Evolutionary conservation across 108 stramenopile species (phyloP), one percentile per base, ranked within the genome.

Genomic region (Hondaea fermentalgiana): DNA sequence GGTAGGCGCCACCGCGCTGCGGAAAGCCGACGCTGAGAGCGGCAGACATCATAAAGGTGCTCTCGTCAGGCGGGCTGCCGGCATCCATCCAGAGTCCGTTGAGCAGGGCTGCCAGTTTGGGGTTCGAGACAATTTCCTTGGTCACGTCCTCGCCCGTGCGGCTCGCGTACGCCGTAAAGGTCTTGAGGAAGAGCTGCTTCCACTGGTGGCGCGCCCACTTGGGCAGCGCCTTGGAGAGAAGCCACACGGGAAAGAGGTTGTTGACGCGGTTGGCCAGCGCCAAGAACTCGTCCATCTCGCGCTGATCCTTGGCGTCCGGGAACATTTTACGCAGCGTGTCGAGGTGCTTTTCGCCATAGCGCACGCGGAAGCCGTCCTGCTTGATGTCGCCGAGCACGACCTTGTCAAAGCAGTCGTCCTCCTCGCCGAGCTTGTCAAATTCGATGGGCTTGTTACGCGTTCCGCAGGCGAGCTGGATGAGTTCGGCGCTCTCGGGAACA

Each of bases 401-500:
- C 44, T 93, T 93, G 47, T 93, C 92, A 16, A 92, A 88, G 72
- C 91, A 90, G 58, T 91, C 92, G 57, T 94, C 91, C 21, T 60
- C 88, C 42, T 72, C 53, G 72, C 91, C 91, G 45, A 93, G 51
- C 49, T 91, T 90, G 76, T 60, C 71, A 87, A 92, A 94, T 57
- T 91, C 90, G 71, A 92, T 51, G 43, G 90, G 89, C 16, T 89
- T 90, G 45, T 93, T 47, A 45, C 93, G 60, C 69, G 88, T 49
- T 90, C 23, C 60, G 58, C 45, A 72, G 72, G 89, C 44, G 71
- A 92, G 90, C 90, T 88, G 5, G 53, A 91, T 45, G 53, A 57
- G 10, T 88, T 72, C 47, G 47, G n/a, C 23, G 89, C 59, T 60
- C 88, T 71, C 72, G 16, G 91, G 90, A 12, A 92, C 91, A 60